phyloP scores from a whole-genome alignment of 2,329 filamentous ascomycete genomes.

The Alternaria conjuncta region DNA sequence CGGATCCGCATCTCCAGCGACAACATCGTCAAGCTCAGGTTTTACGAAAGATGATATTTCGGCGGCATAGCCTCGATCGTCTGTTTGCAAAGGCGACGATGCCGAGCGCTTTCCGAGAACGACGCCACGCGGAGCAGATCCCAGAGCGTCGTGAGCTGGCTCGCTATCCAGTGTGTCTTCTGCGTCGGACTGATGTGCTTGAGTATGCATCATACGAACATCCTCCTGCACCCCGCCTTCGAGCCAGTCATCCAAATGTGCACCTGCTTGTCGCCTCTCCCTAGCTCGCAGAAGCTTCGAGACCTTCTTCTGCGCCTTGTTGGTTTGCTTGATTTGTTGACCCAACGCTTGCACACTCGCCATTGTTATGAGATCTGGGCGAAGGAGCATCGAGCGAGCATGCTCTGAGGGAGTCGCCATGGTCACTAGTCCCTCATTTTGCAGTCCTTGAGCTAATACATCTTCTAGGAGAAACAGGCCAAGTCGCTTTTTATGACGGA shows the following conservation, averaged over 20 bases:
- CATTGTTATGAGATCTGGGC: not conserved
- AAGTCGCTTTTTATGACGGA: no score
- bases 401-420: not conserved
- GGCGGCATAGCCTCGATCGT: not conserved
- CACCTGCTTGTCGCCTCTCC: not conserved
- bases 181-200: not conserved
- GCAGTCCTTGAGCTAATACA: no score
- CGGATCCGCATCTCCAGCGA: not conserved
- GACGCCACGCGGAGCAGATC: not conserved
- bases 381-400: not conserved
- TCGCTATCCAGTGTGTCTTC: not conserved
- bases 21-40: no score
- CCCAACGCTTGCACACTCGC: not conserved
- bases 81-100: not conserved
- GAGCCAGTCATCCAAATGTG: not conserved
- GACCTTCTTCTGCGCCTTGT: not conserved
- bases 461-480: no score
- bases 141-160: not conserved
- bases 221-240: not conserved
- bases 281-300: not conserved
- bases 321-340: not conserved
- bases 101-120: not conserved
- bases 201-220: not conserved
- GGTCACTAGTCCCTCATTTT: no score
- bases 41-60: not conserved